Evolutionary conservation across 495 filamentous ascomycete species (phyloP), one percentile per base, ranked within the genome.

Genomic region (Penicillium canescens): DNA sequence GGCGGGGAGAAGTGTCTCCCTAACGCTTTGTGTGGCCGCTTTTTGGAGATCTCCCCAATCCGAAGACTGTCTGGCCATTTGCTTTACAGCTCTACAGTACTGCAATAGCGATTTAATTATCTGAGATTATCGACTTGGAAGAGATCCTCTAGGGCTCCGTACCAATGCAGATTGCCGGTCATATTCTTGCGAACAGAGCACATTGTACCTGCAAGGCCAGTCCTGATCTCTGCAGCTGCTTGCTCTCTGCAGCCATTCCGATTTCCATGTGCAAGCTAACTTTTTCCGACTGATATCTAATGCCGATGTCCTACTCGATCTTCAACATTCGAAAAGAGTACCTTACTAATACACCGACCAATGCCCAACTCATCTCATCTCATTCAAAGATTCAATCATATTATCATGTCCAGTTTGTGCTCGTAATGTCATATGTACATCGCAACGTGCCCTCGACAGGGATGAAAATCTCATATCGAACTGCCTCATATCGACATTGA

Each of bases 401-500:
- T 59, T 49, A 28, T 53, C 55, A 43, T 47, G 33, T 51, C 33
- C 10, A 28, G 16, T 51, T 24, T 42, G 43, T 34, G 9, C 46
- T 56, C 52, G 35, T 56, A 42, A 37, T 55, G 37, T 63, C 55
- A 53, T 74, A 72, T 72, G 59, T 72, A 70, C 69, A 74, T 67
- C 58, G 16, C 40, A 52, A 36, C 43, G 18, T 51, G 52, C 41
- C 43, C 13, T 40, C 23, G 18, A 33, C 34, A 43, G 33, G 46
- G 47, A 41, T 55, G 42, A 56, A 41, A 8, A 33, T 39, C 20
- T 42, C 56, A 55, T 55, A 52, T 52, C 41, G 45, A 57, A 50
- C 35, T 46, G 46, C 18, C 35, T 61, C 55, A 49, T 61, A 56
- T 60, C 56, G 12, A 55, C 62, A 49, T 60, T 14, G 21, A 51